phyloP scores from a whole-genome alignment of 164 flowering plant genomes.

The Stephania japonica region DNA sequence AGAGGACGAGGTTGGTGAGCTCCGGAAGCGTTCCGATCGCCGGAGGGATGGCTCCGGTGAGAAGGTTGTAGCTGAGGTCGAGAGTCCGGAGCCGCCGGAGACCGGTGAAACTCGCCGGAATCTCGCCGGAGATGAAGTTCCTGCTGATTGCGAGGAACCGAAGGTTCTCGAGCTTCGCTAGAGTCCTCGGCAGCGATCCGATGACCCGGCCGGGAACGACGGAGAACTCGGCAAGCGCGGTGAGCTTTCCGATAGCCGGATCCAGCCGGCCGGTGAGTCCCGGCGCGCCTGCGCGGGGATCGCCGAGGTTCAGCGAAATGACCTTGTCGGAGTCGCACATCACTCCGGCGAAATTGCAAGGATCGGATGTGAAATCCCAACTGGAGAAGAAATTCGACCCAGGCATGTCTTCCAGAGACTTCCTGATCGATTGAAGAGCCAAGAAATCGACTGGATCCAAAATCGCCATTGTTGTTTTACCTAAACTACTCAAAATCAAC shows the following conservation, averaged over 20 bases:
- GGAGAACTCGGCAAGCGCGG: conserved; percentile 60
- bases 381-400: conserved; percentile 31
- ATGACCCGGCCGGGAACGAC: conserved; percentile 73
- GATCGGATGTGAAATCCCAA: conserved; percentile 38
- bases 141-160: conserved; percentile 49
- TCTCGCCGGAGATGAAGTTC: conserved; percentile 65
- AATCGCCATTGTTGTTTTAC: conserved; percentile 3
- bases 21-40: conserved; percentile 45
- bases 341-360: conserved; percentile 34
- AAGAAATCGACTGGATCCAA: conserved; percentile 31
- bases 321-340: conserved; percentile 23
- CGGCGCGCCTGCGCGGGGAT: conserved; percentile 81
- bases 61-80: conserved; percentile 83
- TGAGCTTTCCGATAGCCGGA: conserved; percentile 70
- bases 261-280: conserved; percentile 77
- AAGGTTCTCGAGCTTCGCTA: conserved; percentile 48
- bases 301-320: conserved; percentile 45
- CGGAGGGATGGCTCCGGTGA: conserved; percentile 52
- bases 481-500: neutral
- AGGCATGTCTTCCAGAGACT: conserved; percentile 26
- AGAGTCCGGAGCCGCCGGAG: conserved; percentile 51
- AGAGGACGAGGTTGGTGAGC: conserved; percentile 58
- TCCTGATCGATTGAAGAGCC: conserved; percentile 27
- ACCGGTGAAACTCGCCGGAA: conserved; percentile 48
- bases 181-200: conserved; percentile 54